Conservation (phyloP, 179 eudicot species). For the Beta lomatogona region DNA sequence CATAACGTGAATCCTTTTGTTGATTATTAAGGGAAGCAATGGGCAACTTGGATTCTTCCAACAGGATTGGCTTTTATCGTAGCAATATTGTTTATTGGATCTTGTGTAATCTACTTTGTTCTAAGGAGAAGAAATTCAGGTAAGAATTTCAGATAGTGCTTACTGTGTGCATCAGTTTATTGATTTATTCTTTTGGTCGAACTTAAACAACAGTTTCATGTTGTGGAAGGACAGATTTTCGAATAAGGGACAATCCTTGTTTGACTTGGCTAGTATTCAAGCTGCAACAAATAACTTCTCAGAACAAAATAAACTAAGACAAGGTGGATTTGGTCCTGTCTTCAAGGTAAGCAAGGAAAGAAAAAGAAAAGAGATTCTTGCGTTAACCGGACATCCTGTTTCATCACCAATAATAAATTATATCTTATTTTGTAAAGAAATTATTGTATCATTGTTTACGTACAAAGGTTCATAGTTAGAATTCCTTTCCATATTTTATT, state of each 20-base stretch:
- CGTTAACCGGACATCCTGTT: neutral
- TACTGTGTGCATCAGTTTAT: neutral
- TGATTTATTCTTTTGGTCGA: neutral
- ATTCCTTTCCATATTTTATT: too few relatives aligned
- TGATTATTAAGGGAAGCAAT: slow-evolving; percentile 1
- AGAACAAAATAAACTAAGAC: slow-evolving; percentile 11
- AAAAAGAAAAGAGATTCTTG: neutral
- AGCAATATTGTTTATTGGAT: slow-evolving; percentile 7
- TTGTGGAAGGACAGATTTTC: neutral
- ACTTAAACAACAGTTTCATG: neutral
- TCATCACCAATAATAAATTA: too few relatives aligned
- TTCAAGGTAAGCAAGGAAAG: neutral
- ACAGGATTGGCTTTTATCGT: slow-evolving; percentile 19
- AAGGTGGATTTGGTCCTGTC: slow-evolving; percentile 3
- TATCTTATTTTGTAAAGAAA: too few relatives aligned
- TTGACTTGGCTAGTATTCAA: slow-evolving; percentile 14
- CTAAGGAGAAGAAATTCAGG: neutral
- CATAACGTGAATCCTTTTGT: neutral
- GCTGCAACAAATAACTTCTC: slow-evolving; percentile 34
- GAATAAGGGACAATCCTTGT: slow-evolving; percentile 11
- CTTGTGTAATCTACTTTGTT: slow-evolving; percentile 10
- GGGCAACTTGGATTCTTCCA: slow-evolving; percentile 7
- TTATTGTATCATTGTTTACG: neutral
- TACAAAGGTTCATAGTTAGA: too few relatives aligned
- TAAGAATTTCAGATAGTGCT: neutral